Percentiles rank a stretch among this genome's conserved stretches.
Evolutionary conservation across 139 green algal genomes (phyloP).

Genomic region (Micractinium conductrix): DNA sequence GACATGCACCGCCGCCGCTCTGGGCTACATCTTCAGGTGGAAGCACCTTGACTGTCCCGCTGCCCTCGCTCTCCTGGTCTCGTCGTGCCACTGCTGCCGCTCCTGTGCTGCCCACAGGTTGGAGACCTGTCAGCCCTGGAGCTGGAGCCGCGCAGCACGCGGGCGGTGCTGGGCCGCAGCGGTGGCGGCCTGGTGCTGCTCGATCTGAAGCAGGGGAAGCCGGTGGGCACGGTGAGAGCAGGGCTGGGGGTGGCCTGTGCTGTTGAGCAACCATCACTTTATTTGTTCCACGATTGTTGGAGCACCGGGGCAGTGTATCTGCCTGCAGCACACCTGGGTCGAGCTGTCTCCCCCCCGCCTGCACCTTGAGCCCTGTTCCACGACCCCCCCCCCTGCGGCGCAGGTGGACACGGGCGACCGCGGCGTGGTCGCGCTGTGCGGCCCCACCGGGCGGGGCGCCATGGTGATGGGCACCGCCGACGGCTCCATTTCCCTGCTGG

Average conservation of each 20-base stretch:
- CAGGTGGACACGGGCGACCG: conserved; percentile 47
- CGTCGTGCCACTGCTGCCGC: not conserved
- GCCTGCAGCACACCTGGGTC: conserved; percentile 4
- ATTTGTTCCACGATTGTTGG: too few relatives aligned
- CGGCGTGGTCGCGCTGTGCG: conserved; percentile 51
- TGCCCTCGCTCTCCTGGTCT: not conserved
- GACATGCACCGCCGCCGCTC: too few relatives aligned
- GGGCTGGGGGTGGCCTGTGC: too few relatives aligned
- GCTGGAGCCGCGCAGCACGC: conserved; percentile 32
- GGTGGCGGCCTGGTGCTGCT: conserved; percentile 38
- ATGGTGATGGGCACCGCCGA: conserved; percentile 52
- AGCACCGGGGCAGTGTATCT: too few relatives aligned
- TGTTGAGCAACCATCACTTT: too few relatives aligned
- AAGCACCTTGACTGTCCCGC: not conserved
- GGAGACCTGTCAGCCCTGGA: conserved; percentile 37
- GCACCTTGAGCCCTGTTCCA: not conserved
- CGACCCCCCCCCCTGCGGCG: not conserved
- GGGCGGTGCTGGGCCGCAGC: conserved; percentile 35
- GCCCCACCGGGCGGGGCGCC: conserved; percentile 45
- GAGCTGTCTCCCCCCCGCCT: too few relatives aligned
- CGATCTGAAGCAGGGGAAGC: conserved; percentile 43
- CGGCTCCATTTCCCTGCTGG: conserved; percentile 60
- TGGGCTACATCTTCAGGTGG: too few relatives aligned
- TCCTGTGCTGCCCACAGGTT: conserved; percentile 3
- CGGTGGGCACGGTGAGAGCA: conserved; percentile 5